phyloP scores from a whole-genome alignment of 139 green algal genomes.

The Chlorella sp. region DNA sequence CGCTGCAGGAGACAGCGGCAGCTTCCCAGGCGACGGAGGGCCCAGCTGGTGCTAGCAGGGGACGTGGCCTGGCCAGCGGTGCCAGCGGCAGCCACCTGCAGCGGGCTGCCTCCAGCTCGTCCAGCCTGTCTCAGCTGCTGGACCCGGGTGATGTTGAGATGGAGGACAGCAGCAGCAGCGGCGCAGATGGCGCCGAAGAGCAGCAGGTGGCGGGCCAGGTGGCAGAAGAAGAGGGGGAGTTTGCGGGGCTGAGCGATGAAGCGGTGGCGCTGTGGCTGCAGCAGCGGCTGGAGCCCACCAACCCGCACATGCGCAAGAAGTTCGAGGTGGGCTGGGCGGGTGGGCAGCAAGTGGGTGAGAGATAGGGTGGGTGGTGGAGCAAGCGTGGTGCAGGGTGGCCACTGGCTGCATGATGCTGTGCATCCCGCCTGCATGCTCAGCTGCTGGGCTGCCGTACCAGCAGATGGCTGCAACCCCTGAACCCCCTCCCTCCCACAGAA shows the following conservation, averaged over 20 bases:
- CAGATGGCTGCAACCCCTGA: too few relatives aligned
- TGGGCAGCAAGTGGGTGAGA: too few relatives aligned
- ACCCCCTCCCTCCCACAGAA: too few relatives aligned
- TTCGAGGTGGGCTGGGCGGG: too few relatives aligned
- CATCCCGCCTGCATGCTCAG: too few relatives aligned
- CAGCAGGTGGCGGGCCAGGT: not conserved
- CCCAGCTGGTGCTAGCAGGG: too few relatives aligned
- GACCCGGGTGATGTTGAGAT: not conserved
- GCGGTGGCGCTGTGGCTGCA: not conserved
- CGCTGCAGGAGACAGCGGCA: not conserved
- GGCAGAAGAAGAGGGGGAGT: not conserved
- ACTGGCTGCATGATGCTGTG: too few relatives aligned
- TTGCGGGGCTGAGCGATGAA: not conserved
- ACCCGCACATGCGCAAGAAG: too few relatives aligned
- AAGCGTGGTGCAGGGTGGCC: too few relatives aligned
- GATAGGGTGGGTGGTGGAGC: too few relatives aligned
- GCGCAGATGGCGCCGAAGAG: not conserved
- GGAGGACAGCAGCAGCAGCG: not conserved
- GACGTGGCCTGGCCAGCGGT: not conserved
- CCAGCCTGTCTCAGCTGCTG: not conserved
- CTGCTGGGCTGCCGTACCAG: too few relatives aligned
- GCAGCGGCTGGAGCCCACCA: not conserved
- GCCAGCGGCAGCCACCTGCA: not conserved
- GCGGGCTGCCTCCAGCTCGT: not conserved
- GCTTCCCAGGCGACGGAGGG: not conserved